These are phyloP conservation scores for Logfia minima DNA, from an alignment of 129 eudicot species.

Conservation along the genomic window DNA sequence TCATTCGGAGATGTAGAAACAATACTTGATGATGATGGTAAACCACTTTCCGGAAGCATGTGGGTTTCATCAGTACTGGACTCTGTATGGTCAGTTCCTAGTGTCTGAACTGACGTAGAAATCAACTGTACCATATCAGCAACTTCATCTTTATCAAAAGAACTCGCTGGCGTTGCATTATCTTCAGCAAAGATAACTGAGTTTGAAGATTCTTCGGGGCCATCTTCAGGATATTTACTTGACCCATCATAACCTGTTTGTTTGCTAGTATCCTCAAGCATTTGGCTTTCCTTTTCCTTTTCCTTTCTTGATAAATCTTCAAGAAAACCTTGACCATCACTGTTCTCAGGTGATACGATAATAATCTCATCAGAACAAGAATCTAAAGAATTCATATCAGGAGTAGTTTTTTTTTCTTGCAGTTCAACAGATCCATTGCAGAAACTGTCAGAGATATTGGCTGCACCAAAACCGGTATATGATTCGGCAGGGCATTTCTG, in stretches of 20 bases:
- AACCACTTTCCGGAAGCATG: constrained; percentile 19
- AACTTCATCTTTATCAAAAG: constrained; percentile 29
- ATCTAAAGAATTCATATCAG: constrained; percentile 25
- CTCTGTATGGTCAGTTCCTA: constrained; percentile 15
- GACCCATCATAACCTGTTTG: constrained; percentile 30
- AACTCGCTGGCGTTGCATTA: constrained; percentile 3
- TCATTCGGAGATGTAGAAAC: constrained; percentile 22
- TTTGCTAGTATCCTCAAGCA: constrained; percentile 24
- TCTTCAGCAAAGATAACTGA: constrained; percentile 13
- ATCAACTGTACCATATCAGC: constrained; percentile 14
- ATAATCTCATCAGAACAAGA: constrained; percentile 22
- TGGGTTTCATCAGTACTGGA: constrained; percentile 18
- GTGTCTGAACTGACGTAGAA: constrained; percentile 20
- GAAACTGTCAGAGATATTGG: constrained; percentile 22
- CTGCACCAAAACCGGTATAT: constrained; percentile 15
- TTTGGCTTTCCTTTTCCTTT: constrained; percentile 28
- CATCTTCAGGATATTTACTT: constrained; percentile 23
- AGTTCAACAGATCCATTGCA: constrained; percentile 15
- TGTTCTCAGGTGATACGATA: constrained; percentile 16
- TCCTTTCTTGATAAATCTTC: constrained; percentile 7
- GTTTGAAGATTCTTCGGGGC: constrained; percentile 18
- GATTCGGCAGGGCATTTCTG: constrained; percentile 28
- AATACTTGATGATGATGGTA: constrained; percentile 17
- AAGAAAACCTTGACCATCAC: constrained; percentile 24
- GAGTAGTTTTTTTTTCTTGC: constrained; percentile 25